Evolutionary conservation across 805 yeast genomes (phyloP), one percentile per base, ranked within the genome.

Genomic region (Deakozyma indianensis): DNA sequence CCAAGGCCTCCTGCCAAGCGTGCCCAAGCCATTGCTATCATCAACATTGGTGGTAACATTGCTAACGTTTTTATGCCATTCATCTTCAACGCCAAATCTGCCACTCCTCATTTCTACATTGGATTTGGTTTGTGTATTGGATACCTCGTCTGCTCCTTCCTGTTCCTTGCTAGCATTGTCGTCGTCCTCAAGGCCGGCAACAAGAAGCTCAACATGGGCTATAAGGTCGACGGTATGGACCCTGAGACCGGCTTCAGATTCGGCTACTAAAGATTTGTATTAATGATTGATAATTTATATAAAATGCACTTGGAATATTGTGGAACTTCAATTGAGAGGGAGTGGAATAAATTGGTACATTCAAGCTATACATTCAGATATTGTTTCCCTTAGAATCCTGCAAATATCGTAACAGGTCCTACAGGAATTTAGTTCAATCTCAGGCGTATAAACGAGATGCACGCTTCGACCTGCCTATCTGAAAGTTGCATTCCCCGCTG

Each of bases 1-100:
- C 75, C 77, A 38, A 63, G 78, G 51, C 80, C 80, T 9, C 78
- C 79, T 14, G 62, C 73, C 71, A 32, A 32, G 18, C 38, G 38
- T 11, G 38, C 38, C 16, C 38, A 32, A 49, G 75, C 78, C 5
- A 58, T 75, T 52, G 77, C 79, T 0, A 52, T 73, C 48, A 72
- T 77, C 69, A 77, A 77, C 56, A 48, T 55, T 43, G 58, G 55
- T 5, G 52, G 52, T 15, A 56, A 56, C 45, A 28, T 53, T 20
- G 58, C 59, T 7, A 56, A 56, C 35, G 47, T 54, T 28, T 56
- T 48, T 35, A 51, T 53, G 42, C 54, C 60, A 4, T 56, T 54
- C 42, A 27, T 56, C n/a, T 56, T 52, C 38, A 38, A 43, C 23
- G 44, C 47, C 24, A 1, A 35, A n/a, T 27, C 44, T 11, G 48